Evolutionary conservation across 495 filamentous ascomycete genomes (phyloP).

Genomic region (Penicillium egyptiacum): DNA sequence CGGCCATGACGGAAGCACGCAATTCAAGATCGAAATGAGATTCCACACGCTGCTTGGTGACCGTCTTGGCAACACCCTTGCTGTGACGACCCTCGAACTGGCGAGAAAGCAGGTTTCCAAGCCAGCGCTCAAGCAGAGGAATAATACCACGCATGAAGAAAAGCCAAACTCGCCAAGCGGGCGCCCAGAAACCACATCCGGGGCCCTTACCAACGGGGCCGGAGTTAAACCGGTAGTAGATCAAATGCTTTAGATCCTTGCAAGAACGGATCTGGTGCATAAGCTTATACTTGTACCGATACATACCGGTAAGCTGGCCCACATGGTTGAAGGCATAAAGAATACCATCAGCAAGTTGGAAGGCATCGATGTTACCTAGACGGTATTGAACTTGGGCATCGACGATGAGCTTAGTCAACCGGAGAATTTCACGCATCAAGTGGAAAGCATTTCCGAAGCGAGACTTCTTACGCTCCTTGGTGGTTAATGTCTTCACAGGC

Average conservation of each 20-base stretch:
- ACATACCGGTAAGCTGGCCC: conserved; percentile 98
- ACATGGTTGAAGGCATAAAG: conserved; percentile 99
- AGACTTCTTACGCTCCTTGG: conserved; percentile 99
- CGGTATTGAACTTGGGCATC: conserved; percentile 99
- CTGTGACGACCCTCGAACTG: conserved; percentile 99
- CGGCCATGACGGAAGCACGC: conserved; percentile 96
- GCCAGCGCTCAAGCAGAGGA: conserved; percentile 93
- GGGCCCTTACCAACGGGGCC: conserved; percentile 97
- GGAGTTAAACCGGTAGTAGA: conserved; percentile 99
- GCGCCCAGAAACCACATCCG: conserved; percentile 99
- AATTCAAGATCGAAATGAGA: conserved; percentile 98
- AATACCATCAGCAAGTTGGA: conserved; percentile 98
- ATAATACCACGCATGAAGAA: conserved; percentile 99
- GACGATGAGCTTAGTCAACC: conserved; percentile 95
- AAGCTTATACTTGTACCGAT: conserved; percentile 99
- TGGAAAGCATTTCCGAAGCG: conserved; percentile 99
- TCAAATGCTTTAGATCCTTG: conserved; percentile 98
- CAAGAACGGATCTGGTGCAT: conserved; percentile 99
- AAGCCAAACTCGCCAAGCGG: conserved; percentile 99
- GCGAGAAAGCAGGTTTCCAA: conserved; percentile 92
- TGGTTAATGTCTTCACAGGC: conserved; percentile 97
- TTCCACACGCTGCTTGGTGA: conserved; percentile 98
- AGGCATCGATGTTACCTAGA: conserved; percentile 97
- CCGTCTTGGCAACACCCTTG: conserved; percentile 98
- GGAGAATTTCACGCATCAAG: conserved; percentile 98